Evolutionary conservation across 225 moss, liverwort and hornwort species (phyloP).

Genomic region (Pleurozium schreberi): DNA sequence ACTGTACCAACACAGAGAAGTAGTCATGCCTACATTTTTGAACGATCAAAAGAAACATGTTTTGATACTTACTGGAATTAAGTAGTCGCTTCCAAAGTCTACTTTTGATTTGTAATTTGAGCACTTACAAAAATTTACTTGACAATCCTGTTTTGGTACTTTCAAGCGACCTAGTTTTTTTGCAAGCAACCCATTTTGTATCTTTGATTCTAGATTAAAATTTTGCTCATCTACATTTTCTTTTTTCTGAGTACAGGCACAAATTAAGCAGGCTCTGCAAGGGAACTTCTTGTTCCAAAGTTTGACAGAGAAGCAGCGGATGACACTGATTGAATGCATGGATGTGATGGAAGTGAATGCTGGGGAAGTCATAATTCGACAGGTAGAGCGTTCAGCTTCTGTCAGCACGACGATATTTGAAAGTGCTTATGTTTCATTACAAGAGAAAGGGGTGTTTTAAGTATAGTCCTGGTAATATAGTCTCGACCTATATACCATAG

Average conservation of each 20-base stretch:
- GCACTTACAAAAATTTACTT: not conserved
- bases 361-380: constrained; percentile 43
- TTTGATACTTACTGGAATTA: not conserved
- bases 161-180: not conserved
- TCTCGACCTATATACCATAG: too few relatives aligned
- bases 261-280: constrained; percentile 39
- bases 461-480: too few relatives aligned
- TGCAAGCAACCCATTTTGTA: not conserved
- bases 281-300: constrained; percentile 49
- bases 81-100: not conserved
- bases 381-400: constrained; percentile 8
- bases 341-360: constrained; percentile 35
- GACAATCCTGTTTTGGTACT: not conserved
- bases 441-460: too few relatives aligned
- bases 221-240: not conserved
- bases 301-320: constrained; percentile 42
- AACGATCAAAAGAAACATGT: not conserved
- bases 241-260: constrained; percentile 16
- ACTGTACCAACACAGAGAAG: not conserved
- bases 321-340: constrained; percentile 44
- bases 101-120: not conserved
- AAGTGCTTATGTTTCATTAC: not conserved
- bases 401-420: not conserved
- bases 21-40: not conserved
- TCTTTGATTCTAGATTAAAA: not conserved